These are phyloP conservation scores for Eucalyptus viminalis DNA, from an alignment of 345 rosid species.

Conservation along the genomic window DNA sequence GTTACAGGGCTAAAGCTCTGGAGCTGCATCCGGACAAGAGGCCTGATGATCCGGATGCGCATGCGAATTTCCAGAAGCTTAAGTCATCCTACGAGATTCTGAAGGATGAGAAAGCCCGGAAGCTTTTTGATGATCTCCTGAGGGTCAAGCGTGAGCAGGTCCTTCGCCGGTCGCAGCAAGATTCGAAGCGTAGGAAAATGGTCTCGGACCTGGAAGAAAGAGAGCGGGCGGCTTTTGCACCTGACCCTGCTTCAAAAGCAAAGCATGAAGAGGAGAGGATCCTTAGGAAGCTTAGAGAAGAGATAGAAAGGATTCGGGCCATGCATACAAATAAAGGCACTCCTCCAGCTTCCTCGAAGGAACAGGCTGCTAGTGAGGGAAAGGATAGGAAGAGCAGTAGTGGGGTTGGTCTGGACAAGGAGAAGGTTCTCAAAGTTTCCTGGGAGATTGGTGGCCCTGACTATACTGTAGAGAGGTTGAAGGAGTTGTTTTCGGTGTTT, in stretches of 20 bases:
- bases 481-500: slow-evolving; percentile 56
- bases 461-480: slow-evolving; percentile 48
- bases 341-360: slow-evolving; percentile 8
- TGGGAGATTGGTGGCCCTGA: slow-evolving; percentile 70
- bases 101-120: slow-evolving; percentile 70
- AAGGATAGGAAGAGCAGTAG: slow-evolving; percentile 6
- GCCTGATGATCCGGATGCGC: slow-evolving; percentile 79
- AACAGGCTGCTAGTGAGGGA: slow-evolving; percentile 7
- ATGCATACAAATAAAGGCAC: slow-evolving; percentile 31
- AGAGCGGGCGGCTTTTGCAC: slow-evolving; percentile 58
- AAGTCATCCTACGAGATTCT: slow-evolving; percentile 70
- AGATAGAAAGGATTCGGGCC: slow-evolving; percentile 61
- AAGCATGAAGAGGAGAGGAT: slow-evolving; percentile 59
- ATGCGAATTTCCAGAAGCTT: slow-evolving; percentile 60
- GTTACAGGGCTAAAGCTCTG: slow-evolving; percentile 62
- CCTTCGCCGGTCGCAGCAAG: slow-evolving; percentile 39
- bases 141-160: slow-evolving; percentile 57
- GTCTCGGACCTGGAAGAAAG: slow-evolving; percentile 76
- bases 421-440: slow-evolving; percentile 60
- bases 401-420: slow-evolving; percentile 35
- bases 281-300: slow-evolving; percentile 59
- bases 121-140: slow-evolving; percentile 74
- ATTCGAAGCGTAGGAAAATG: slow-evolving; percentile 65
- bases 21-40: slow-evolving; percentile 86
- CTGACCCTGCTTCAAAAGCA: slow-evolving; percentile 26